Conservation (phyloP, 345 rosid species). For the Alliaria petiolata region DNA sequence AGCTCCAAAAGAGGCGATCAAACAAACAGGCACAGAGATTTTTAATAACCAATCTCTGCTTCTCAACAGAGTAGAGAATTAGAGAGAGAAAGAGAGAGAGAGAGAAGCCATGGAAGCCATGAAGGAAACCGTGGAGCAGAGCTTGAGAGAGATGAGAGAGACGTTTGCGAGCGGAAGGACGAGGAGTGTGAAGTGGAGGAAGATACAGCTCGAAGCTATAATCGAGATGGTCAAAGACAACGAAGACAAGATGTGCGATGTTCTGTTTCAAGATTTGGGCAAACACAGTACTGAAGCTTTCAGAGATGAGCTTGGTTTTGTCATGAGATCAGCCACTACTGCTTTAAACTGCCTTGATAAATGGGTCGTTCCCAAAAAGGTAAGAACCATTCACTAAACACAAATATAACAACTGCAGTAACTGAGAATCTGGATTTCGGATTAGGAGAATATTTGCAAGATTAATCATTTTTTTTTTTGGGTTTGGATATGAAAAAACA, state of each 20-base stretch:
- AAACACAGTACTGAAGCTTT: constrained; percentile 74
- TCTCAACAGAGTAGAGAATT: background rate
- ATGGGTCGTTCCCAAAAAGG: constrained; percentile 80
- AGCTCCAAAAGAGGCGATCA: background rate
- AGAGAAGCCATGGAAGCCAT: constrained; percentile 26
- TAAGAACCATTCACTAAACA: constrained; percentile 10
- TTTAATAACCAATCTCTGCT: background rate
- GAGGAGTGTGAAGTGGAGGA: constrained; percentile 64
- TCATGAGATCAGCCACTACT: constrained; percentile 50
- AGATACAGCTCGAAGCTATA: constrained; percentile 57
- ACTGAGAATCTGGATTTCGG: background rate
- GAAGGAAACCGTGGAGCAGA: constrained; percentile 37
- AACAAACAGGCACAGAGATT: background rate
- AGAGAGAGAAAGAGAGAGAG: constrained; percentile 6
- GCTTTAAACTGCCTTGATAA: constrained; percentile 52
- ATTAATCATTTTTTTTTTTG: background rate
- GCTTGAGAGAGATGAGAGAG: constrained; percentile 48
- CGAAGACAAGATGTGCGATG: constrained; percentile 44
- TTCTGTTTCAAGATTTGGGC: constrained; percentile 71
- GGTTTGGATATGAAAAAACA: constrained; percentile 16
- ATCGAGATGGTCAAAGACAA: constrained; percentile 55
- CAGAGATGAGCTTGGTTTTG: constrained; percentile 73
- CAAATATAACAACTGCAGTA: background rate
- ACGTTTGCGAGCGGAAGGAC: constrained; percentile 59
- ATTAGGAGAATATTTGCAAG: background rate